Evolutionary conservation across 169 alveolate genomes (phyloP).

Genomic region (Plasmodium gaboni): DNA sequence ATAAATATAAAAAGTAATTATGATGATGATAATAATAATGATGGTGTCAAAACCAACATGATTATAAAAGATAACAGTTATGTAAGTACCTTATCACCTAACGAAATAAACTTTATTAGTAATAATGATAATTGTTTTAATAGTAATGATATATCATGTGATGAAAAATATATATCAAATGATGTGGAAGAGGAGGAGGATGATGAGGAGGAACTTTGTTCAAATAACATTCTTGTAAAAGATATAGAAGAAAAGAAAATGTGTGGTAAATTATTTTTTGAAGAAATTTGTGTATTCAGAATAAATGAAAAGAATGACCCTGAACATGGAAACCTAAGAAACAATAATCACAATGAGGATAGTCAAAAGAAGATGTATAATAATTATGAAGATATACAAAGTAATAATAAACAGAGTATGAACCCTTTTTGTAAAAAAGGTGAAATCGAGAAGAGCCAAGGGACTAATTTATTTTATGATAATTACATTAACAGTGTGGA

Average conservation of each 20-base stretch:
- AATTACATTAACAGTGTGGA: constrained; percentile 10
- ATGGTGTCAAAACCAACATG: neutral
- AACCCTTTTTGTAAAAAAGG: neutral
- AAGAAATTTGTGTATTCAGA: constrained; percentile 48
- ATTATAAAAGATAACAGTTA: too few species aligned
- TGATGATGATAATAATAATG: neutral
- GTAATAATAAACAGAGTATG: too few species aligned
- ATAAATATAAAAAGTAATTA: neutral
- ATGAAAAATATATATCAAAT: neutral
- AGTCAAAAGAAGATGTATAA: neutral
- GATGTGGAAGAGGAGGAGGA: neutral
- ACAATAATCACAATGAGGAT: neutral
- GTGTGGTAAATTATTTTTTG: constrained; percentile 42
- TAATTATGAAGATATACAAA: neutral
- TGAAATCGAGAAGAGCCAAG: neutral
- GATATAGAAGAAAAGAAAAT: constrained; percentile 54
- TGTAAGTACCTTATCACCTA: too few species aligned
- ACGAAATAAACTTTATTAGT: constrained; percentile 16
- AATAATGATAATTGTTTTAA: constrained; percentile 10
- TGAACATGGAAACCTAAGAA: neutral
- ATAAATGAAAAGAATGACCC: constrained; percentile 21
- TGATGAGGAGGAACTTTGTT: neutral
- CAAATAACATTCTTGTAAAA: constrained; percentile 20
- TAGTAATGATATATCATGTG: constrained; percentile 4
- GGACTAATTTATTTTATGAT: constrained; percentile 1